Conservation (phyloP, 2,329 filamentous ascomycete genomes). For the Hawksworthiomyces lignivorus region DNA sequence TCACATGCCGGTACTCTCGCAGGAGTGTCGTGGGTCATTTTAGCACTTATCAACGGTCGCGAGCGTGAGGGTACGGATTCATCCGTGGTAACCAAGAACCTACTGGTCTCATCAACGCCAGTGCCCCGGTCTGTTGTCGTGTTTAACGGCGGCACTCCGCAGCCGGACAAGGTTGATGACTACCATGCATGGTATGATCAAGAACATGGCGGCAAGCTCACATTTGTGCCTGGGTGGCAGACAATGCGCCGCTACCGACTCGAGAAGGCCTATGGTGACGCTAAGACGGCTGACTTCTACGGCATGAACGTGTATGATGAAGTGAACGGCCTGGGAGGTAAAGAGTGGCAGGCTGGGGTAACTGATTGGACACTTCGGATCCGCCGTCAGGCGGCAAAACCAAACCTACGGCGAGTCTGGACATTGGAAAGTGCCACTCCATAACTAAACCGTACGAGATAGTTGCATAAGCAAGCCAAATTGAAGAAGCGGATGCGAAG, state of each 20-base stretch:
- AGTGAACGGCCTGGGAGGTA: slow-evolving; percentile 13
- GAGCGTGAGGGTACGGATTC: not conserved
- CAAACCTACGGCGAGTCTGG: slow-evolving; percentile 14
- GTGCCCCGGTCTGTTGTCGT: slow-evolving; percentile 6
- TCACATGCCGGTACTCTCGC: not conserved
- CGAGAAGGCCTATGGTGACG: slow-evolving; percentile 10
- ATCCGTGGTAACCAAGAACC: not conserved
- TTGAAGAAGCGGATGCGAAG: too few species aligned
- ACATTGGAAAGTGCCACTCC: not conserved
- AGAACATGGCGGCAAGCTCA: slow-evolving; percentile 12
- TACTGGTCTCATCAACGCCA: not conserved
- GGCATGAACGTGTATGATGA: slow-evolving; percentile 14
- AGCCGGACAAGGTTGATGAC: slow-evolving; percentile 11
- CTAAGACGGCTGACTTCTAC: slow-evolving; percentile 10
- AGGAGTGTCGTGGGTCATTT: slow-evolving; percentile 10
- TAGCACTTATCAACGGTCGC: slow-evolving; percentile 12
- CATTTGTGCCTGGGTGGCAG: slow-evolving; percentile 13
- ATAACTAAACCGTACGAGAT: too few species aligned
- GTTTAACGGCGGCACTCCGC: slow-evolving; percentile 11
- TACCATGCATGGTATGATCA: slow-evolving; percentile 14
- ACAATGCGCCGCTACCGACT: slow-evolving; percentile 8
- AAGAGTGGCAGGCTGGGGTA: slow-evolving; percentile 12
- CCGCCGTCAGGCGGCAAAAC: slow-evolving; percentile 13
- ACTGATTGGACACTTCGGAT: slow-evolving; percentile 14
- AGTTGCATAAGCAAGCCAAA: too few species aligned